Evolutionary conservation across 768 basidiomycete genomes (phyloP).

Genomic region (Leucocoprinus sp.): DNA sequence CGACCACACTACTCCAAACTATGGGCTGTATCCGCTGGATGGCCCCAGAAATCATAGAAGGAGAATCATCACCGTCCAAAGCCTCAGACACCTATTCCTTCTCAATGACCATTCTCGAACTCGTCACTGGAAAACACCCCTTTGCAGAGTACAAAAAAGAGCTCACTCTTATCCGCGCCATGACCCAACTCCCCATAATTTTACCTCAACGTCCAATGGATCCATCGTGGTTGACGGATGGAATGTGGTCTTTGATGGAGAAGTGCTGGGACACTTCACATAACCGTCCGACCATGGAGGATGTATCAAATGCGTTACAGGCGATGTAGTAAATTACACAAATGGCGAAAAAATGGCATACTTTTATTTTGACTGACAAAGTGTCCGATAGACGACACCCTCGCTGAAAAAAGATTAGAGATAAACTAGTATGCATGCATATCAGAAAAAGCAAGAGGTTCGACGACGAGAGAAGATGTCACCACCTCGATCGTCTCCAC

Average conservation of each 20-base stretch:
- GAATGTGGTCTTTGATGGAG: slow-evolving; percentile 37
- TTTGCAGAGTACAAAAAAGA: slow-evolving; percentile 43
- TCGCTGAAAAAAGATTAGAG: too few species aligned
- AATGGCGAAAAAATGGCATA: too few species aligned
- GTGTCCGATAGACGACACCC: too few species aligned
- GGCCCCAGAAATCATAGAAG: slow-evolving; percentile 50
- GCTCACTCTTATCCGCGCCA: slow-evolving; percentile 38
- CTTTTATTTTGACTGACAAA: too few species aligned
- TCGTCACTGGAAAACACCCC: slow-evolving; percentile 44
- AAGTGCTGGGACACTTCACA: slow-evolving; percentile 37
- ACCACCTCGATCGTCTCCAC: background rate
- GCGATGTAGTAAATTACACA: background rate
- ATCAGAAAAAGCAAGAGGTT: too few species aligned
- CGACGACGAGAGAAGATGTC: background rate
- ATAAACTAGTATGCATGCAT: too few species aligned
- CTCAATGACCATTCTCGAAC: slow-evolving; percentile 53
- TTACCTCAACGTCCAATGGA: slow-evolving; percentile 35
- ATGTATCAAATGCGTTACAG: slow-evolving; percentile 21
- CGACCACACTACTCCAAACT: slow-evolving; percentile 33
- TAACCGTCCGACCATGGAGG: slow-evolving; percentile 32
- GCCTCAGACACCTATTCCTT: slow-evolving; percentile 50
- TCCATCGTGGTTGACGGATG: slow-evolving; percentile 35
- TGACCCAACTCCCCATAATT: slow-evolving; percentile 19
- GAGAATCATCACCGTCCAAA: slow-evolving; percentile 35
- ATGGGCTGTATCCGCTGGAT: slow-evolving; percentile 48